Evolutionary conservation across 2,329 filamentous ascomycete species (phyloP).

Genomic region (Pseudocercospora vitis): DNA sequence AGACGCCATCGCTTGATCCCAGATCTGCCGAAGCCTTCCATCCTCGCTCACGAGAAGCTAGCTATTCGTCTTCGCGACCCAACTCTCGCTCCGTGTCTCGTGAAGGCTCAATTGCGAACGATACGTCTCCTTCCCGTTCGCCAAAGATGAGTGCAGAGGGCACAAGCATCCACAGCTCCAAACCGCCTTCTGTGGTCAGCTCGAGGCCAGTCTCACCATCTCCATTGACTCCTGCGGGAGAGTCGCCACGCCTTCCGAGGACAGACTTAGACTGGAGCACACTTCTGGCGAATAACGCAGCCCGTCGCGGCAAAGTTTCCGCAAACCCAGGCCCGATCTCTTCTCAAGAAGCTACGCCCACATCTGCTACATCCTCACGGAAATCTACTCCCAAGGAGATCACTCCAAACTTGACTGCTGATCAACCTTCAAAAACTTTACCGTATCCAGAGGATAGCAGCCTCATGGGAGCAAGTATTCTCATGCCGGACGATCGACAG

Average conservation of each 20-base stretch:
- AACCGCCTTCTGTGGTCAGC: slow-evolving; percentile 24
- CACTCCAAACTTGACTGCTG: slow-evolving; percentile 36
- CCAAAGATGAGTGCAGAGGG: slow-evolving; percentile 27
- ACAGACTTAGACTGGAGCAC: slow-evolving; percentile 38
- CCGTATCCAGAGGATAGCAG: slow-evolving; percentile 48
- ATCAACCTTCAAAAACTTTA: slow-evolving; percentile 36
- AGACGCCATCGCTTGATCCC: slow-evolving; percentile 17
- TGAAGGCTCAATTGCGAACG: slow-evolving; percentile 22
- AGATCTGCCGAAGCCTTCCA: slow-evolving; percentile 12
- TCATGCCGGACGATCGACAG: slow-evolving; percentile 47
- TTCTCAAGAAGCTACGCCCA: slow-evolving; percentile 7
- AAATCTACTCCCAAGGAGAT: slow-evolving; percentile 10
- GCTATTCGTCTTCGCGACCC: slow-evolving; percentile 26
- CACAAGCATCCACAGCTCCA: slow-evolving; percentile 24
- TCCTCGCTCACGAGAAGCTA: slow-evolving; percentile 28
- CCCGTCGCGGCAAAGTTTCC: slow-evolving; percentile 29
- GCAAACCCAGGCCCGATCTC: slow-evolving; percentile 24
- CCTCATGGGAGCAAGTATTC: slow-evolving; percentile 36
- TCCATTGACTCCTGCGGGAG: slow-evolving; percentile 24
- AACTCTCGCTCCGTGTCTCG: slow-evolving; percentile 29
- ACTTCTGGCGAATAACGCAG: slow-evolving; percentile 31
- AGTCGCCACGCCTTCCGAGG: slow-evolving; percentile 32
- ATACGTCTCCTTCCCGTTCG: slow-evolving; percentile 20
- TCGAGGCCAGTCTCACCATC: slow-evolving; percentile 34
- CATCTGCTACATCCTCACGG: slow-evolving; percentile 5